Percentiles rank a stretch among this genome's conserved stretches.
phyloP scores from a whole-genome alignment of 495 filamentous ascomycete genomes.

The Neurospora sp. region DNA sequence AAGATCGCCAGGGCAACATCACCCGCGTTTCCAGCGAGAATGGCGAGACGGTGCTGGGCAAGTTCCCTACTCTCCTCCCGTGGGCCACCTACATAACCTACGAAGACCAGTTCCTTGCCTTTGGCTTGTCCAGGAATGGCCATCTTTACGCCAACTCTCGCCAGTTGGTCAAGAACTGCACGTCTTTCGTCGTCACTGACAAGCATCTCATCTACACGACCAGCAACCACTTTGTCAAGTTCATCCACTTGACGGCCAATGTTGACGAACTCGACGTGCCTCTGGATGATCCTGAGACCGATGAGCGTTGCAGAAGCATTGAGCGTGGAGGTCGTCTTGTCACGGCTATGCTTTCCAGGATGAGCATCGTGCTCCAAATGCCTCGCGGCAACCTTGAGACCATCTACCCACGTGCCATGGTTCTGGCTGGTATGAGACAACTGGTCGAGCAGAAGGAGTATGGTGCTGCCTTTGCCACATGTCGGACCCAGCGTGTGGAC shows the following conservation, averaged over 20 bases:
- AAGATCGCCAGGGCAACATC: slow-evolving; percentile 29
- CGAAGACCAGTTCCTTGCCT: slow-evolving; percentile 32
- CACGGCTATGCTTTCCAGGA: slow-evolving; percentile 78
- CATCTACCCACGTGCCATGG: slow-evolving; percentile 85
- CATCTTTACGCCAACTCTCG: slow-evolving; percentile 67
- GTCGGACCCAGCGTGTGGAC: slow-evolving; percentile 86
- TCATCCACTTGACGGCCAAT: slow-evolving; percentile 60
- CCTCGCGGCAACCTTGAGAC: slow-evolving; percentile 93
- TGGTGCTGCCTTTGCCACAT: slow-evolving; percentile 70
- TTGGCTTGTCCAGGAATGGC: slow-evolving; percentile 63
- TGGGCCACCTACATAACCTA: slow-evolving; percentile 39
- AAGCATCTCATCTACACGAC: slow-evolving; percentile 86
- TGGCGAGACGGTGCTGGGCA: not conserved
- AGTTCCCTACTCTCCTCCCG: slow-evolving; percentile 38
- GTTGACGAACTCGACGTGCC: slow-evolving; percentile 65
- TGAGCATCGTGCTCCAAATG: slow-evolving; percentile 79
- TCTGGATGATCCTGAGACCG: slow-evolving; percentile 75
- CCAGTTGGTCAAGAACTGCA: slow-evolving; percentile 71
- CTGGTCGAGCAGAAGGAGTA: slow-evolving; percentile 74
- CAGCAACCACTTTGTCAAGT: slow-evolving; percentile 82
- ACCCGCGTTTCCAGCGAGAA: slow-evolving; percentile 1
- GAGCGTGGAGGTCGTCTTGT: slow-evolving; percentile 82
- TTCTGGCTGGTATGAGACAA: slow-evolving; percentile 74
- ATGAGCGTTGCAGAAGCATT: slow-evolving; percentile 86
- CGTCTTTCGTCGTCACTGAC: slow-evolving; percentile 76